A percentile compares a stretch with the other conserved stretches of the same genome.
Conservation (phyloP, 108 stramenopile genomes). For the Aurantiochytrium sp. region DNA sequence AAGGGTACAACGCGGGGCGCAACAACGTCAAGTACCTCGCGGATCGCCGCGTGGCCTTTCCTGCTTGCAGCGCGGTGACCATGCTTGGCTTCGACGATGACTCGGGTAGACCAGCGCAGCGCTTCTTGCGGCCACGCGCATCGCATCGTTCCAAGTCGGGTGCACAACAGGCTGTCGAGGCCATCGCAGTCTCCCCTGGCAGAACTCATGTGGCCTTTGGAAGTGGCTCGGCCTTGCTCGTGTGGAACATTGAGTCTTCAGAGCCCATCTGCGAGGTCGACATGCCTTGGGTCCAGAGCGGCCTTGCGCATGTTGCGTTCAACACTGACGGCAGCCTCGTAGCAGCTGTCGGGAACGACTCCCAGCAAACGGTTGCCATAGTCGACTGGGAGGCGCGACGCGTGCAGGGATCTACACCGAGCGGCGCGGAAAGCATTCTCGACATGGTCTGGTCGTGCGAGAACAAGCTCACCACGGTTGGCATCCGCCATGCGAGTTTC, state of each 20-base stretch:
- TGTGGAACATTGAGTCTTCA: not conserved
- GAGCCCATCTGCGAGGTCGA: not conserved
- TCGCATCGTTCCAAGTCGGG: too few relatives aligned
- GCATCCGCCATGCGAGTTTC: not conserved
- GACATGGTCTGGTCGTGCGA: not conserved
- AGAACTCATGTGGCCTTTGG: not conserved
- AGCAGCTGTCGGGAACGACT: not conserved
- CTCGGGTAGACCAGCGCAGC: not conserved
- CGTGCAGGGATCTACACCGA: not conserved
- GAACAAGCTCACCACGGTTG: not conserved
- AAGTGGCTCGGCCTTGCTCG: not conserved
- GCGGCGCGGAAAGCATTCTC: not conserved
- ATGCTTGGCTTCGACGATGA: not conserved
- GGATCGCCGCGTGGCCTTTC: not conserved
- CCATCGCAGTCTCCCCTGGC: too few relatives aligned
- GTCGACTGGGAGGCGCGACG: not conserved
- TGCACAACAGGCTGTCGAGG: too few relatives aligned
- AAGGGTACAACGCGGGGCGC: not conserved
- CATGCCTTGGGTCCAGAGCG: not conserved
- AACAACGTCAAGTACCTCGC: not conserved
- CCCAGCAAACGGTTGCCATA: not conserved
- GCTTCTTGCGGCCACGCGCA: not conserved
- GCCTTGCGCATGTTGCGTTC: not conserved
- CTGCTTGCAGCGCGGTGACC: not conserved
- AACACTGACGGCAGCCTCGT: not conserved